Base-by-base conservation (phyloP, 1,284 basidiomycete species). In the Cerioporus squamosus region DNA sequence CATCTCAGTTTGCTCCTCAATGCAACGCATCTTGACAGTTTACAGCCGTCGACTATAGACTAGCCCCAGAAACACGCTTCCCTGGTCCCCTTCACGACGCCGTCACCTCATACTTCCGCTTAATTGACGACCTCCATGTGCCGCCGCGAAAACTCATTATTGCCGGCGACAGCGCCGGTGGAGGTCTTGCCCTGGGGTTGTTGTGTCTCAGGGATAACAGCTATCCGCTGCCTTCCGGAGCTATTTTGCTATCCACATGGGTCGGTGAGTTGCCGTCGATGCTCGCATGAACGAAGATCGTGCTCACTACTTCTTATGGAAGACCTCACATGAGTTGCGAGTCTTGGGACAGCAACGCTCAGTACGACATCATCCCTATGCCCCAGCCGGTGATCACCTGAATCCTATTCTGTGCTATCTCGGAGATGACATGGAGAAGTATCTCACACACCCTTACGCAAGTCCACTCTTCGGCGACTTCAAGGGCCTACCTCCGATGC, bases 401-500 rank as follows among this genome's bases (percentile, higher is more conserved):
- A 94, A 99, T 72, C 97, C 97, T 0, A 91, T 99, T 49, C 86
- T 86, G 18, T 91, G 96, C 64, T 97, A 98, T 70, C 87, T 99
- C 3, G 97, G 97, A 12, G 90, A 93, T 39, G 82, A 89, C 38
- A 88, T 95, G 68, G 85, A 91, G 68, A 80, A 85, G 58, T 97
- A 94, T 70, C 78, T 98, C 51, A 97, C 95, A 0, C 96, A 99
- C 73, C 97, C 97, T 3, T 99, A 99, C 70, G 97, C 92, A 6
- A 94, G 93, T 63, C 95, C 96, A 0, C 78, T 99, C n/a, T 99
- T 98, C 68, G 97, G 97, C 17, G 87, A 96, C 70, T 88, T 97
- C 67, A 80, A 81, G 26, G 91, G 90, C 8, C 77, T 99, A 12
- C 97, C 97, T 9, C 97, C 97, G 0, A 75, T 98, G 68, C 82